These are phyloP conservation scores for Solanum paucissectum DNA, from an alignment of 257 asterid genomes.

Conservation along the genomic window DNA sequence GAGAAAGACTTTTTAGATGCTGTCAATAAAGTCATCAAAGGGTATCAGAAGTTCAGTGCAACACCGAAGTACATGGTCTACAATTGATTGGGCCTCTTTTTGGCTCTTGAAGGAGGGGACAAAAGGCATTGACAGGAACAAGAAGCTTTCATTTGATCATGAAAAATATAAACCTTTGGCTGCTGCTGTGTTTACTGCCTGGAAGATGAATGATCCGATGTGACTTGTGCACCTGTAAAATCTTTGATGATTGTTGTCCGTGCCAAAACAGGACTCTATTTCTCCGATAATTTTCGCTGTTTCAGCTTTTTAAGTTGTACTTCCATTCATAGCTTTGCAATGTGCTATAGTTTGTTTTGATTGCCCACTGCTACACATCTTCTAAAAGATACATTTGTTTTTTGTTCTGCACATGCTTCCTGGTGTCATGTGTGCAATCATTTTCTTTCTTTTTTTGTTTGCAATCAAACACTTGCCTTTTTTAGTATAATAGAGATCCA, in stretches of 20 bases:
- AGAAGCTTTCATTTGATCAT: not conserved
- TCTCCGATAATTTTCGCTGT: not conserved
- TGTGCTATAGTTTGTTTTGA: not conserved
- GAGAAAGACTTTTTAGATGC: constrained; percentile 95
- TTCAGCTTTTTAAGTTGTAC: not conserved
- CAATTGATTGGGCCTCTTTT: constrained; percentile 25
- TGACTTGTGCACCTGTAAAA: not conserved
- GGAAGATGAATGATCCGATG: not conserved
- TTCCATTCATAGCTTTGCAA: not conserved
- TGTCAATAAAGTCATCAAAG: constrained; percentile 88
- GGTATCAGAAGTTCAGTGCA: constrained; percentile 95
- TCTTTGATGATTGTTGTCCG: not conserved
- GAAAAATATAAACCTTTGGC: not conserved
- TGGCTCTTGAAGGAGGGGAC: not conserved
- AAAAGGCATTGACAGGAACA: not conserved
- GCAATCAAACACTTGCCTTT: not conserved
- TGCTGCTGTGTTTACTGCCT: not conserved
- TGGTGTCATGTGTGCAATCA: not conserved
- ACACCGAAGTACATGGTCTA: constrained; percentile 95
- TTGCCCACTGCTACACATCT: not conserved
- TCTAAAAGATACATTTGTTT: not conserved
- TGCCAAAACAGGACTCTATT: not conserved
- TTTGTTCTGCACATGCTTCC: not conserved
- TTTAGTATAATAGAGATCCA: not conserved
- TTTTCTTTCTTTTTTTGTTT: not conserved